Conservation (phyloP, 495 filamentous ascomycete genomes). For the Aspergillus ostianus region DNA sequence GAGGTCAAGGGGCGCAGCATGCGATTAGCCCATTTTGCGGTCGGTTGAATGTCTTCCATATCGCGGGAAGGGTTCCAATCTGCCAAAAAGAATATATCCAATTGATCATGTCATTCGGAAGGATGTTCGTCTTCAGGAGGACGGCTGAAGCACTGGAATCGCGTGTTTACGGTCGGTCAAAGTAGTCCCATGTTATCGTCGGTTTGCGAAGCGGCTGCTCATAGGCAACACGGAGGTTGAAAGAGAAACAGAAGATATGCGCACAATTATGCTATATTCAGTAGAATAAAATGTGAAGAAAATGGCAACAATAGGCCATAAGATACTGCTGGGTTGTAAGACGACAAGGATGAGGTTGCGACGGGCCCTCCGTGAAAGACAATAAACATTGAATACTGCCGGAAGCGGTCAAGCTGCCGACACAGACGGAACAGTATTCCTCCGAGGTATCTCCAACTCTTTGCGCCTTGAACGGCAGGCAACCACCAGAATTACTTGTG, state of each 20-base stretch:
- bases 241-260: not conserved
- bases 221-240: not conserved
- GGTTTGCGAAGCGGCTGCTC: constrained; percentile 6
- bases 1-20: constrained; percentile 48
- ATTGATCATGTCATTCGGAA: not conserved
- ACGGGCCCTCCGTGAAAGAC: not conserved
- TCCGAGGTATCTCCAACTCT: not conserved
- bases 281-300: not conserved
- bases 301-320: not conserved
- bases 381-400: constrained; percentile 1
- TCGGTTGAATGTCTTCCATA: constrained; percentile 45
- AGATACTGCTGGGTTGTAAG: not conserved
- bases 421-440: not conserved
- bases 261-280: not conserved
- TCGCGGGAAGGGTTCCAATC: constrained; percentile 11
- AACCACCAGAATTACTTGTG: not conserved
- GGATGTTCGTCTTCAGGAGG: not conserved
- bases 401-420: constrained; percentile 1
- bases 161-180: constrained; percentile 9
- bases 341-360: not conserved
- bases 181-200: constrained; percentile 15
- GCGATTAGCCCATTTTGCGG: constrained; percentile 49
- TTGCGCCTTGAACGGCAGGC: not conserved
- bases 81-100: not conserved
- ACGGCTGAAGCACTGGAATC: not conserved